Conservation (phyloP, 208 protist species). For the Leptomonas seymouri region DNA sequence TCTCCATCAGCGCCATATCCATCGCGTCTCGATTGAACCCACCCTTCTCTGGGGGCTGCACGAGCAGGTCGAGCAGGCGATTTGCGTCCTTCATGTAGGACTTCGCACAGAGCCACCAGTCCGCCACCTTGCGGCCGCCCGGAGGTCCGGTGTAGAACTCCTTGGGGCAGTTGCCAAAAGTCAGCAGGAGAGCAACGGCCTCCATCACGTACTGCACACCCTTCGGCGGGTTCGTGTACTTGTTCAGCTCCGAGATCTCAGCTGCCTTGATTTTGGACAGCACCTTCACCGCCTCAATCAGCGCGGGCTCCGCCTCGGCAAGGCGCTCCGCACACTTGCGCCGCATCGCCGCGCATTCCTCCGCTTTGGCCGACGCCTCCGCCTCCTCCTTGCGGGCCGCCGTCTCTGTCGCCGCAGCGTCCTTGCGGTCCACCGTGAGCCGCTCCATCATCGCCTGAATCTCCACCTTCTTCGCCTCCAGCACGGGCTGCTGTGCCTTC, state of each 20-base stretch:
- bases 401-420: constrained; percentile 90
- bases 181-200: constrained; percentile 95
- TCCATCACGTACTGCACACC: constrained; percentile 98
- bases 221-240: constrained; percentile 95
- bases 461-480: constrained; percentile 93
- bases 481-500: constrained; percentile 94
- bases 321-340: constrained; percentile 90
- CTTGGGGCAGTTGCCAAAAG: constrained; percentile 95
- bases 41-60: constrained; percentile 84
- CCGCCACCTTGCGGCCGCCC: constrained; percentile 93
- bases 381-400: constrained; percentile 92
- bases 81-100: constrained; percentile 94
- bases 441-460: constrained; percentile 94
- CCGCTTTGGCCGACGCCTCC: constrained; percentile 92
- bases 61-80: constrained; percentile 91
- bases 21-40: constrained; percentile 95
- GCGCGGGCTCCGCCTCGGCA: constrained; percentile 96
- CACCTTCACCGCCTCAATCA: constrained; percentile 93
- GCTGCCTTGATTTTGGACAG: constrained; percentile 96
- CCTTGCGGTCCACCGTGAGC: constrained; percentile 89
- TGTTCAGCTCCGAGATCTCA: constrained; percentile 97
- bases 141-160: constrained; percentile 93
- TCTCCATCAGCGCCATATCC: constrained; percentile 93
- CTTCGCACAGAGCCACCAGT: constrained; percentile 96
- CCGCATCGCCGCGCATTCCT: constrained; percentile 95